Evolutionary conservation across 768 basidiomycete species (phyloP), one percentile per base, ranked within the genome.

Genomic region (Pilatotrama ljubarskyi): DNA sequence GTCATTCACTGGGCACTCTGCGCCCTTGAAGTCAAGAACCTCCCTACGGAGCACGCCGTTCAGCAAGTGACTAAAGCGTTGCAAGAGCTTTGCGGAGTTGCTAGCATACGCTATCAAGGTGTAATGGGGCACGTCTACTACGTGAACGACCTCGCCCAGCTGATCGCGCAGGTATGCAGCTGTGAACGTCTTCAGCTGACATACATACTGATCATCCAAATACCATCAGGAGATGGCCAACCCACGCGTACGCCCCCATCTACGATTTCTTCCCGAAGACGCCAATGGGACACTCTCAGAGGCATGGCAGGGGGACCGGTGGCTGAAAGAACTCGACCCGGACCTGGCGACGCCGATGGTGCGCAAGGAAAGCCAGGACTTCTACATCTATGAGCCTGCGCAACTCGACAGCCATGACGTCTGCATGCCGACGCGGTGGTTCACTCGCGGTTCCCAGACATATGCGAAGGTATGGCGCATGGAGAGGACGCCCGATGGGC

Each of bases 151-250:
- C 37, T 57, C 29, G 29, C 41, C 1, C 29, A 26, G 10, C 50
- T 63, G 4, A 38, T 63, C 17, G 57, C 37, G 4, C 62, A 63
- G 44, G 62, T 63, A 25, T 22, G 42, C 9, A 5, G 18, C 18
- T 5, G 7, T 22, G 5, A 18, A 5, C 17, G 11, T 20, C 14
- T 5, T 9, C 14, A 2, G 9, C 42, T 29, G 43, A 15, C 7
- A 10, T 32, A 11, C 8, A 29, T 25, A 14, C 43, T 48, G 14
- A 37, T n/a, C 17, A 15, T 55, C 14, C 14, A 20, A 9, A 18
- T 11, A 20, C 42, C 5, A 5, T 41, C n/a, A 64, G 63, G 63
- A 60, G 26, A 52, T 64, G 49, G 41, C 55, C 8, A 64, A 64
- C 25, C 63, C 63, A 1, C 50, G 37, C 5, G 59, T 64, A 1